These are phyloP conservation scores for Fusarium succisae DNA, from an alignment of 2,329 filamentous ascomycete species.

Conservation along the genomic window DNA sequence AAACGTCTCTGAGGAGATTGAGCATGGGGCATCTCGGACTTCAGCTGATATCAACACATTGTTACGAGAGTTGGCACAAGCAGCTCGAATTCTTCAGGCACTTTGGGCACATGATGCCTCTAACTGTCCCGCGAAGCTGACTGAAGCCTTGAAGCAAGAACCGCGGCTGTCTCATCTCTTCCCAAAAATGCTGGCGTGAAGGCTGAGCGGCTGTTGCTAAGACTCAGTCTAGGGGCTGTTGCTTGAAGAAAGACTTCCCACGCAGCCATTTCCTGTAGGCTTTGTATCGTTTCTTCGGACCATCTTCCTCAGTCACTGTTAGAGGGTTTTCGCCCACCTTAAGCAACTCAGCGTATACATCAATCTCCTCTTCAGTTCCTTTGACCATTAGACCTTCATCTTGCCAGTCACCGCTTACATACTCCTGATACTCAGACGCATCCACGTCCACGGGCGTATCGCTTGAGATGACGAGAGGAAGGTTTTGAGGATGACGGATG, in stretches of 20 bases:
- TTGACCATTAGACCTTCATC: constrained; percentile 64
- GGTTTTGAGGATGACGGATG: constrained; percentile 85
- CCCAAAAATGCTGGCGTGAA: neutral
- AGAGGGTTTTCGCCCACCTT: constrained; percentile 82
- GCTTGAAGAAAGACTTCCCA: constrained; percentile 96
- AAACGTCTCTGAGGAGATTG: constrained; percentile 58
- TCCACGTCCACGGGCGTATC: constrained; percentile 70
- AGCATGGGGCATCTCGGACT: constrained; percentile 19
- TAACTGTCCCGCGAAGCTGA: constrained; percentile 17
- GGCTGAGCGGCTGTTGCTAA: neutral
- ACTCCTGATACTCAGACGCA: constrained; percentile 79
- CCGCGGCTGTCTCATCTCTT: constrained; percentile 46
- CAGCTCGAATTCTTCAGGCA: constrained; percentile 34
- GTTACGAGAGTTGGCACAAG: constrained; percentile 23
- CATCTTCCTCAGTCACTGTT: constrained; percentile 87
- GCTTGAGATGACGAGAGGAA: constrained; percentile 81
- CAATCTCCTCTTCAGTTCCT: constrained; percentile 57
- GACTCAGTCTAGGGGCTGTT: constrained; percentile 71
- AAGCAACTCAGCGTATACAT: constrained; percentile 80
- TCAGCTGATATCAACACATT: constrained; percentile 6
- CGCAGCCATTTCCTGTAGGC: constrained; percentile 94
- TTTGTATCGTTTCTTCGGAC: constrained; percentile 93
- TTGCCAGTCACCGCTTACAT: constrained; percentile 75
- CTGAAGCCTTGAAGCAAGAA: constrained; percentile 38
- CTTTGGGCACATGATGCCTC: constrained; percentile 35